Conservation (phyloP, 768 basidiomycete genomes). For the Xerocomus potaroensis region DNA sequence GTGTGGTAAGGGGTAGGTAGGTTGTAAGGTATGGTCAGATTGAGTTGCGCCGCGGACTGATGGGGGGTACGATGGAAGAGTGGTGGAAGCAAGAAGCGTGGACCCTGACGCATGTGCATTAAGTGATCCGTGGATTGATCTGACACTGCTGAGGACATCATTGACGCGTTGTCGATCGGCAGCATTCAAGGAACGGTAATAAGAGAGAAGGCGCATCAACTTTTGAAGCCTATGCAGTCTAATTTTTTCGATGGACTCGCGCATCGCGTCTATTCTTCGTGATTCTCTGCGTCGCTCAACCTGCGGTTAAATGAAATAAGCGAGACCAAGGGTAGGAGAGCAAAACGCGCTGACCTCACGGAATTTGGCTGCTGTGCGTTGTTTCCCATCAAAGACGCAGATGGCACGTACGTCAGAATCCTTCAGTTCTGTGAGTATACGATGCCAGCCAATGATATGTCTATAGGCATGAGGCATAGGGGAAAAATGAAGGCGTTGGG, state of each 20-base stretch:
- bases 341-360: constrained; percentile 50
- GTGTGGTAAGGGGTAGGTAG: constrained; percentile 13
- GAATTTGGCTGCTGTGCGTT: constrained; percentile 63
- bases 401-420: constrained; percentile 54
- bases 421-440: constrained; percentile 57
- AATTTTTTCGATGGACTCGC: constrained; percentile 54
- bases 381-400: constrained; percentile 78
- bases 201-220: constrained; percentile 37
- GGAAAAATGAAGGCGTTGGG: constrained; percentile 75
- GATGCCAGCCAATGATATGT: constrained; percentile 79
- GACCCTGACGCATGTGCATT: constrained; percentile 20
- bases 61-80: constrained; percentile 2
- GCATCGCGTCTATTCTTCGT: constrained; percentile 43
- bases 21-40: constrained; percentile 3
- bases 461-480: constrained; percentile 57
- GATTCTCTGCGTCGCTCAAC: constrained; percentile 50
- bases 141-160: constrained; percentile 18
- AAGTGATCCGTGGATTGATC: constrained; percentile 4
- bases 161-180: constrained; percentile 28
- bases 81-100: constrained; percentile 4
- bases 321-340: not conserved
- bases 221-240: constrained; percentile 52
- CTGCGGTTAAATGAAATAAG: constrained; percentile 33
- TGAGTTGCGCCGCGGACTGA: constrained; percentile 9
- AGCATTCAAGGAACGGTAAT: constrained; percentile 34